These are phyloP conservation scores for Chenopodium quinoa DNA, from an alignment of 148 eudicot species.

Conservation along the genomic window DNA sequence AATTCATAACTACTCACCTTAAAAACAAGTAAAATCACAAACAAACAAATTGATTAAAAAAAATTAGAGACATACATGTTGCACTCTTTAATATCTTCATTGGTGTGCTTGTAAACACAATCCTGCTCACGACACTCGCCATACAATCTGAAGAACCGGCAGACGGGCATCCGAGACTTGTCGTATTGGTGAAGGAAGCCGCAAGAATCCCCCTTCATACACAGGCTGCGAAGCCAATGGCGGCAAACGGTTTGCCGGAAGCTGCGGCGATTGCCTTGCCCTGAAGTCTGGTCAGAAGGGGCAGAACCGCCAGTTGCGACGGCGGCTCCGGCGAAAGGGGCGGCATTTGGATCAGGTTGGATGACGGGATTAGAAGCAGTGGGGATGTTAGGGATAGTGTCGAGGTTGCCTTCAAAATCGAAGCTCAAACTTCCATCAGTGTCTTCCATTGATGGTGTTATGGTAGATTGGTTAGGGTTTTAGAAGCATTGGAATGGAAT, in stretches of 20 bases:
- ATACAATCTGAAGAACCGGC: constrained; percentile 72
- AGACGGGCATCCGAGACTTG: constrained; percentile 91
- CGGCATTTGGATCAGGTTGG: constrained; percentile 37
- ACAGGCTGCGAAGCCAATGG: constrained; percentile 91
- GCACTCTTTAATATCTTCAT: constrained; percentile 96
- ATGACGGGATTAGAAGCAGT: constrained; percentile 66
- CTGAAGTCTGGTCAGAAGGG: constrained; percentile 15
- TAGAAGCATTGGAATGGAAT: background rate
- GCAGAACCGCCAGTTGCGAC: constrained; percentile 20
- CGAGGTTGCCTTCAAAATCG: constrained; percentile 95
- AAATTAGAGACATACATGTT: constrained; percentile 58
- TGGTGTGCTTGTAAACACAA: constrained; percentile 93
- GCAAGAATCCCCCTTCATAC: constrained; percentile 97
- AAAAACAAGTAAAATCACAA: background rate
- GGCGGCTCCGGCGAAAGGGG: constrained; percentile 26
- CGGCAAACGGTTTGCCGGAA: constrained; percentile 96
- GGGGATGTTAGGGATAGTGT: constrained; percentile 53
- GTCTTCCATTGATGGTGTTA: constrained; percentile 59
- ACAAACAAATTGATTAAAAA: background rate
- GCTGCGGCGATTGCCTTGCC: constrained; percentile 54
- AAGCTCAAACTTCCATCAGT: constrained; percentile 86
- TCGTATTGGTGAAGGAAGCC: constrained; percentile 98
- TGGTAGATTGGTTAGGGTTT: background rate
- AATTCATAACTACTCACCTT: too few species aligned
- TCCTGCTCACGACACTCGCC: constrained; percentile 97